Evolutionary conservation across 208 protist species (phyloP).

Genomic region (Acanthamoeba comandoni): DNA sequence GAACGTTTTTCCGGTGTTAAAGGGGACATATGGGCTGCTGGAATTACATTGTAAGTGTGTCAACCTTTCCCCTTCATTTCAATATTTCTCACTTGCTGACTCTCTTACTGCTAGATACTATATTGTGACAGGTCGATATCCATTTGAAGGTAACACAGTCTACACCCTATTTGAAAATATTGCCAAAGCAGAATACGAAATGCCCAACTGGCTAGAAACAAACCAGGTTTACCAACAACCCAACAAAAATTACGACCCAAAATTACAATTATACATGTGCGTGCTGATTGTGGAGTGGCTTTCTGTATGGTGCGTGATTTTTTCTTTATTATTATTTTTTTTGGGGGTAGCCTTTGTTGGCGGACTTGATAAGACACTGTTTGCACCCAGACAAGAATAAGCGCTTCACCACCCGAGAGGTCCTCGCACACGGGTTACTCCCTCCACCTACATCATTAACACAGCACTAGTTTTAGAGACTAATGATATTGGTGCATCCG

Average conservation of each 20-base stretch:
- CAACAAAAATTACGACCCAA: no score
- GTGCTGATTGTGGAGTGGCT: no score
- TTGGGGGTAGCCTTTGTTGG: no score
- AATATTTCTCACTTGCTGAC: no score
- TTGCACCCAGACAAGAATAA: constrained; percentile 56
- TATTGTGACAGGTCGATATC: constrained; percentile 39
- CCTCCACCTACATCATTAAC: neutral
- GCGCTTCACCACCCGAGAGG: constrained; percentile 1
- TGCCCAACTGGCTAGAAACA: constrained; percentile 28
- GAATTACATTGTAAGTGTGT: constrained; percentile 28
- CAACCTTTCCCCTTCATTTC: neutral
- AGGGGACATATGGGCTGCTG: constrained; percentile 65
- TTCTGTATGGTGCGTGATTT: no score
- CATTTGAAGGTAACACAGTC: constrained; percentile 59
- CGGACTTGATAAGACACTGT: constrained; percentile 23
- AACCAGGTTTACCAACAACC: no score
- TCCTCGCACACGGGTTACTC: neutral
- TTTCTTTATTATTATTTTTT: no score
- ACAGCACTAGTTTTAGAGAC: neutral
- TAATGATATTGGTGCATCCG: neutral
- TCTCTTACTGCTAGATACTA: constrained; percentile 14
- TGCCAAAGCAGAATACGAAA: constrained; percentile 66
- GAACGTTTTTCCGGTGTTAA: constrained; percentile 65
- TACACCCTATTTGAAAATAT: constrained; percentile 68
- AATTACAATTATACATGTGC: no score